These are phyloP conservation scores for Solanum etuberosum DNA, from an alignment of 257 asterid genomes.

Conservation along the genomic window DNA sequence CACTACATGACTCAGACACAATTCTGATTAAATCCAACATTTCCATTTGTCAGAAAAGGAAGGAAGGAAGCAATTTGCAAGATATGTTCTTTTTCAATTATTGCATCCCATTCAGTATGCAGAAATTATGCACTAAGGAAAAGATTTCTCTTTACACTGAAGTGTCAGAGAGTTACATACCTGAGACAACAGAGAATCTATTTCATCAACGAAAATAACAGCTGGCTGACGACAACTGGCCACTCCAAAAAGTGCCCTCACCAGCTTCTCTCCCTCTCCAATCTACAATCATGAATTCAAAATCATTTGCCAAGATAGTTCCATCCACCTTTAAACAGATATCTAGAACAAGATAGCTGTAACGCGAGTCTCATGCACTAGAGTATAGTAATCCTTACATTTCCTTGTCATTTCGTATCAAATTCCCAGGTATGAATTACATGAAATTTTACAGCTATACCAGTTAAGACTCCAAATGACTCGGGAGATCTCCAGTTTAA, in stretches of 20 bases:
- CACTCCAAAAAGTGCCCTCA: slow-evolving; percentile 97
- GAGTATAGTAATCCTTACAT: not conserved
- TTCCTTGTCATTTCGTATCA: not conserved
- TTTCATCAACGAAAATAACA: slow-evolving; percentile 93
- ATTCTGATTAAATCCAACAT: not conserved
- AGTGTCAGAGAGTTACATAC: slow-evolving; percentile 17
- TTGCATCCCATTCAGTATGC: not conserved
- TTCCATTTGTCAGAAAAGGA: not conserved
- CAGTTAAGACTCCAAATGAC: not conserved
- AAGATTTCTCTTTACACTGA: not conserved
- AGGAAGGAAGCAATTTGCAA: not conserved
- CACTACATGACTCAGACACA: not conserved
- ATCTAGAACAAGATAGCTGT: not conserved
- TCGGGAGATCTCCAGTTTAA: not conserved
- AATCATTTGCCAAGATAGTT: not conserved
- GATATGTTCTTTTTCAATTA: not conserved
- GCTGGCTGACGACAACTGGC: slow-evolving; percentile 99
- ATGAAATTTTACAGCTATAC: not conserved
- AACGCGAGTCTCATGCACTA: not conserved
- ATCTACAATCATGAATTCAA: slow-evolving; percentile 44
- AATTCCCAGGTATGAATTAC: not conserved
- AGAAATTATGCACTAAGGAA: not conserved
- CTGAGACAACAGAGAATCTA: slow-evolving; percentile 96
- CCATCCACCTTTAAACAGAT: not conserved
- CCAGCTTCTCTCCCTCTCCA: slow-evolving; percentile 99